A percentile compares a stretch with the other conserved stretches of the same genome.
These are phyloP conservation scores for Francoa sonchifolia DNA, from an alignment of 441 rosid species.

Conservation along the genomic window DNA sequence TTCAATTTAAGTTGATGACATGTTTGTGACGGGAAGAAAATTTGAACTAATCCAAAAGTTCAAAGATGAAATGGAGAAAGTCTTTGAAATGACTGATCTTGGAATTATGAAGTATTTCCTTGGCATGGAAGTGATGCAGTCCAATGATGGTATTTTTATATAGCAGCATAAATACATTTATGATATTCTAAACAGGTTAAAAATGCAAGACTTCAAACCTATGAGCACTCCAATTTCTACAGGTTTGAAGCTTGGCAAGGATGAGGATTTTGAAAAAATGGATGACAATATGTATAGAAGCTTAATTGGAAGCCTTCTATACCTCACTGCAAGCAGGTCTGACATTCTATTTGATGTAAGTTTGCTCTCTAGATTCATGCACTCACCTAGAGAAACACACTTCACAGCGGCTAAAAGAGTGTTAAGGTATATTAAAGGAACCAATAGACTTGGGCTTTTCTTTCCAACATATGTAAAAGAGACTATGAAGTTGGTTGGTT, in stretches of 20 bases:
- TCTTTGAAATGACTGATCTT: not conserved
- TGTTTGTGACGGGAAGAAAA: not conserved
- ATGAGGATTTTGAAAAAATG: not conserved
- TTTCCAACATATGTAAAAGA: too few species aligned
- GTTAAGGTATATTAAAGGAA: not conserved
- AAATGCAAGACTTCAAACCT: not conserved
- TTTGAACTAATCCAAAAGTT: not conserved
- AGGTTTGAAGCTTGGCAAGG: not conserved
- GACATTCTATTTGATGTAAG: not conserved
- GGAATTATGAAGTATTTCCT: not conserved
- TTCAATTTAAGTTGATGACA: not conserved
- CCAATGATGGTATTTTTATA: not conserved
- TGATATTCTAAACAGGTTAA: not conserved
- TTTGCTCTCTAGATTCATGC: slow-evolving; percentile 2
- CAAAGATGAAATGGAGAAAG: not conserved
- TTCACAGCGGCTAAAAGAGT: not conserved
- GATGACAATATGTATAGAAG: not conserved
- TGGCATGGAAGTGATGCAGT: not conserved
- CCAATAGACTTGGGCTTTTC: not conserved
- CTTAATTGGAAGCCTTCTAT: not conserved
- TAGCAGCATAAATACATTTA: not conserved
- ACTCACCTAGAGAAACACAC: not conserved
- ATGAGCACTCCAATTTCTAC: not conserved
- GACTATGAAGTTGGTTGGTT: too few species aligned
- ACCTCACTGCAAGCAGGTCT: not conserved